These are phyloP conservation scores for Botryotinia convoluta DNA, from an alignment of 2,329 filamentous ascomycete species.

Conservation along the genomic window DNA sequence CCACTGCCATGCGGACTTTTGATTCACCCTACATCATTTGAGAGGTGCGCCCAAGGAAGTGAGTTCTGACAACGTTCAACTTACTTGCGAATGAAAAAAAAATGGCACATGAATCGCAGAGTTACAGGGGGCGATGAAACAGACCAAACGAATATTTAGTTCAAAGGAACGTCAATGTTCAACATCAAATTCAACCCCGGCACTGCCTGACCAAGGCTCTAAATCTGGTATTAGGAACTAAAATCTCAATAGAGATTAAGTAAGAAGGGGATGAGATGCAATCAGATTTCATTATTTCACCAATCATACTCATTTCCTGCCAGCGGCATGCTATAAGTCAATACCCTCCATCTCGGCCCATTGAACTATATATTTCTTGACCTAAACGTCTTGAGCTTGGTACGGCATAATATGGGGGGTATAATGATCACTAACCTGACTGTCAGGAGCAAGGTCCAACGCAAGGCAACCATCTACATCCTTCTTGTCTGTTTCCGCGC, in stretches of 20 bases:
- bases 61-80: background rate
- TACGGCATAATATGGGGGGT: background rate
- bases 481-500: slow-evolving; percentile 77
- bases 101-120: background rate
- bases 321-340: slow-evolving; percentile 9
- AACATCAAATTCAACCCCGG: background rate
- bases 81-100: background rate
- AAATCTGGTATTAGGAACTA: background rate
- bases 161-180: background rate
- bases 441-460: slow-evolving; percentile 81
- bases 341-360: slow-evolving; percentile 21
- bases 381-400: slow-evolving; percentile 21
- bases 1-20: background rate
- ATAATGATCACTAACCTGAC: slow-evolving; percentile 58
- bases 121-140: background rate
- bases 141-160: background rate
- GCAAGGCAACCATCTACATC: slow-evolving; percentile 69
- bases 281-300: background rate
- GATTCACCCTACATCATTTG: background rate
- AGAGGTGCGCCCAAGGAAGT: background rate
- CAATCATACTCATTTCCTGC: background rate
- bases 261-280: background rate
- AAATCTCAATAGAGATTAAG: background rate
- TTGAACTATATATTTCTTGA: slow-evolving; percentile 26
- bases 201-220: background rate